Base-by-base conservation (phyloP, 495 filamentous ascomycete genomes). In the Acidomyces sp. region DNA sequence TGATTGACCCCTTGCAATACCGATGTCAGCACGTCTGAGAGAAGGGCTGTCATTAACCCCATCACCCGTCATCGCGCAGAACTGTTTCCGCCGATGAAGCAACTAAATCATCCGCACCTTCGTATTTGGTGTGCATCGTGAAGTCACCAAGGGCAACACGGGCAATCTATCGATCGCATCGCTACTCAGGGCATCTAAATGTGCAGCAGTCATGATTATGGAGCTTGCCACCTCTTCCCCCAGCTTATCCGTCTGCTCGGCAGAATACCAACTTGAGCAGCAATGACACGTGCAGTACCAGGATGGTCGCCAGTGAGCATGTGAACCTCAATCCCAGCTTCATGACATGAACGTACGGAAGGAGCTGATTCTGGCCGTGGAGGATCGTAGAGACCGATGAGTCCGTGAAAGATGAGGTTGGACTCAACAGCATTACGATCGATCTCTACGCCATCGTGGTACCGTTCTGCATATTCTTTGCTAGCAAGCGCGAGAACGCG, bases 1-100 rank as follows among this genome's bases (percentile, higher is more conserved):
- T 12, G 70, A 65, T 37, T 76, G 66, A 23, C 80, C 80, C 80
- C 90, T 85, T 5, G 83, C 82, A 54, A 93, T 86, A 49, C 84
- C 84, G 25, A 90, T 73, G 58, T 93, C 83, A 13, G 85, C 80
- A 21, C 74, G 70, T 55, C 83, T 84, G 17, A 93, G 63, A 1
- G 81, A 82, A 1, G 84, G 82, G 3, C 80, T 77, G 57, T 90
- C 85, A 54, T 93, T 93, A 39, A 90, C 83, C 43, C 85, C 84
- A 43, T 90, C 84, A 55, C 85, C 84, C n/a, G 84, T 87, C 70
- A 92, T 84, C 22, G 78, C 82, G n/a, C 73, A 78, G 46, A 82
- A 78, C 19, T 61, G 53, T 23, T 71, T 70, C 34, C 78, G 41
- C 3, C 78, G 69, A 43, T 82, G 79, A 39, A 86, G 57, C 3